Percentiles rank a stretch among this genome's conserved stretches.
These are phyloP conservation scores for Cymbopogon flexuosus DNA, from an alignment of 202 grass and related monocot genomes.

Conservation along the genomic window DNA sequence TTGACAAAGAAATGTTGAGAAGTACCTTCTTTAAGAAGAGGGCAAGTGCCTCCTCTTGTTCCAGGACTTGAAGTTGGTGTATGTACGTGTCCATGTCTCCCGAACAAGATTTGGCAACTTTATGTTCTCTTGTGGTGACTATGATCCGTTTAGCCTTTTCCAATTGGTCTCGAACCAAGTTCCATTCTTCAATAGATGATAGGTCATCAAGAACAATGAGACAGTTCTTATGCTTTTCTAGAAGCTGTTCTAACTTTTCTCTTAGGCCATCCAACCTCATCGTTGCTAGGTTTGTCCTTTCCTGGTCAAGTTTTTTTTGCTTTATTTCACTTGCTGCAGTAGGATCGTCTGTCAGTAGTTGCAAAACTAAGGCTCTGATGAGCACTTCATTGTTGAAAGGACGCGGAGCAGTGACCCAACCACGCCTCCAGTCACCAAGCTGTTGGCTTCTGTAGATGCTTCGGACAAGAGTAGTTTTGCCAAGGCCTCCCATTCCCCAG, in stretches of 20 bases:
- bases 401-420: not conserved
- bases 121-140: slow-evolving; percentile 7
- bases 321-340: too few species aligned
- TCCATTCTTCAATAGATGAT: not conserved
- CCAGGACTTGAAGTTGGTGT: not conserved
- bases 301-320: not conserved
- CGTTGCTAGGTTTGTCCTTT: not conserved
- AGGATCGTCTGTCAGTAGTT: not conserved
- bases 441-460: not conserved
- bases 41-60: not conserved
- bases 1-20: too few species aligned
- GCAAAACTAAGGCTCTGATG: not conserved
- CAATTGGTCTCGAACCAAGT: not conserved
- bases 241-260: not conserved
- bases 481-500: slow-evolving; percentile 14
- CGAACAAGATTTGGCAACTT: slow-evolving; percentile 3
- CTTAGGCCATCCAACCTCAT: not conserved
- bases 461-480: slow-evolving; percentile 12
- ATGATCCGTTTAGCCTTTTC: not conserved
- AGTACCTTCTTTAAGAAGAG: slow-evolving; percentile 12
- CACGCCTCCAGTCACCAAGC: not conserved
- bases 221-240: not conserved
- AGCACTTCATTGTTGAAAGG: not conserved
- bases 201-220: slow-evolving; percentile 29
- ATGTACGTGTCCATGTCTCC: not conserved